Evolutionary conservation across 179 eudicot species (phyloP).

Genomic region (Gypsophila paniculata): DNA sequence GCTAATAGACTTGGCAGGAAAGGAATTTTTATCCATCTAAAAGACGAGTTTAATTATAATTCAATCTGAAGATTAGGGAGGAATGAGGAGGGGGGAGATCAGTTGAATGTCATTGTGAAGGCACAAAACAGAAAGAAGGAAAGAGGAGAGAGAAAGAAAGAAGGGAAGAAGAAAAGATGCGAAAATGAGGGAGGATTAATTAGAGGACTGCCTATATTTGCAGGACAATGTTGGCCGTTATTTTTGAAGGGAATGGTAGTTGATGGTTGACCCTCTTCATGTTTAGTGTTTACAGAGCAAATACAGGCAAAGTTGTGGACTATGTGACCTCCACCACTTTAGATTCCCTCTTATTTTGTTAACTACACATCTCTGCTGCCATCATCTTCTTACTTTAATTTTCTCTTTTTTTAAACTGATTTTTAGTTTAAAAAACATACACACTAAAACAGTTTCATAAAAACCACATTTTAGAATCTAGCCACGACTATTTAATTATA

Average conservation of each 20-base stretch:
- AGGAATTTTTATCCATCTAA: constrained; percentile 23
- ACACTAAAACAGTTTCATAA: too few relatives aligned
- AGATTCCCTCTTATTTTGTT: not conserved
- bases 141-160: constrained; percentile 19
- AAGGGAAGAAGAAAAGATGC: constrained; percentile 7
- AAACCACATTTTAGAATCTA: not conserved
- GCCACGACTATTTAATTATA: not conserved
- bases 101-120: not conserved
- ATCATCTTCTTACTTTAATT: not conserved
- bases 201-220: not conserved
- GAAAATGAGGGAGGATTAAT: constrained; percentile 13
- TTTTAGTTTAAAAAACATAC: too few relatives aligned
- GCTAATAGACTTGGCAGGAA: constrained; percentile 30
- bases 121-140: constrained; percentile 20
- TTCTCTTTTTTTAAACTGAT: not conserved
- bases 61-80: not conserved
- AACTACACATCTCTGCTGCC: not conserved
- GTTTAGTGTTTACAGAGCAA: not conserved
- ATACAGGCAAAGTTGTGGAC: constrained; percentile 3
- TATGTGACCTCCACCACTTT: constrained; percentile 25
- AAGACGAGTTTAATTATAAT: not conserved
- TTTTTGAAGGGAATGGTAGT: constrained; percentile 30
- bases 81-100: not conserved
- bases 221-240: constrained; percentile 9
- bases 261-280: constrained; percentile 22